Evolutionary conservation across 2,329 filamentous ascomycete species (phyloP).

Genomic region (Elsinoe batatas): DNA sequence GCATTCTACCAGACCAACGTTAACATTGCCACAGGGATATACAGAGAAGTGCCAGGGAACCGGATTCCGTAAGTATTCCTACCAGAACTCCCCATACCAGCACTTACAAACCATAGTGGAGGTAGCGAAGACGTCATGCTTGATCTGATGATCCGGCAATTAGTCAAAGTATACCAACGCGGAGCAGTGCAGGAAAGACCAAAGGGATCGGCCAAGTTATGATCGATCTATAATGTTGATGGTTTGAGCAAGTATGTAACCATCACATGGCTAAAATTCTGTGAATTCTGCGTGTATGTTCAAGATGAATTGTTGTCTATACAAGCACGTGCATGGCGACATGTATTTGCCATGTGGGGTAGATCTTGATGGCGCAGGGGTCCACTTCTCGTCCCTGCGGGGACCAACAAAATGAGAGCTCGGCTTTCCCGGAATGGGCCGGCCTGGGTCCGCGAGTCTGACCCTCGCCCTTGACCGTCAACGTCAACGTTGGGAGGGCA

Average conservation of each 20-base stretch:
- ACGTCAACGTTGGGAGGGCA: slow-evolving; percentile 1
- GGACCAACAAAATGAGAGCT: not conserved
- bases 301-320: no score
- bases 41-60: slow-evolving; percentile 51
- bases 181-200: slow-evolving; percentile 43
- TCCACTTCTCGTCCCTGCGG: not conserved
- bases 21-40: slow-evolving; percentile 39
- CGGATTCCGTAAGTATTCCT: slow-evolving; percentile 22
- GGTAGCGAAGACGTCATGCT: slow-evolving; percentile 65
- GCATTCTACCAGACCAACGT: not conserved
- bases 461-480: not conserved
- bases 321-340: not conserved
- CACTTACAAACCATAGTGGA: slow-evolving; percentile 31
- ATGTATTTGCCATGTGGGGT: not conserved
- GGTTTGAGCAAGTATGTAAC: no score
- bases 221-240: no score
- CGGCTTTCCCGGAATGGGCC: not conserved
- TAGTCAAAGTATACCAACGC: slow-evolving; percentile 58
- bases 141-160: slow-evolving; percentile 58
- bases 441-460: not conserved
- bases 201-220: slow-evolving; percentile 36
- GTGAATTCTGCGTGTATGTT: no score
- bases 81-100: not conserved
- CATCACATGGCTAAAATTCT: no score
- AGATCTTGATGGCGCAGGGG: not conserved